These are phyloP conservation scores for Scolecobasidium constrictum DNA, from an alignment of 2,329 filamentous ascomycete genomes.

Conservation along the genomic window DNA sequence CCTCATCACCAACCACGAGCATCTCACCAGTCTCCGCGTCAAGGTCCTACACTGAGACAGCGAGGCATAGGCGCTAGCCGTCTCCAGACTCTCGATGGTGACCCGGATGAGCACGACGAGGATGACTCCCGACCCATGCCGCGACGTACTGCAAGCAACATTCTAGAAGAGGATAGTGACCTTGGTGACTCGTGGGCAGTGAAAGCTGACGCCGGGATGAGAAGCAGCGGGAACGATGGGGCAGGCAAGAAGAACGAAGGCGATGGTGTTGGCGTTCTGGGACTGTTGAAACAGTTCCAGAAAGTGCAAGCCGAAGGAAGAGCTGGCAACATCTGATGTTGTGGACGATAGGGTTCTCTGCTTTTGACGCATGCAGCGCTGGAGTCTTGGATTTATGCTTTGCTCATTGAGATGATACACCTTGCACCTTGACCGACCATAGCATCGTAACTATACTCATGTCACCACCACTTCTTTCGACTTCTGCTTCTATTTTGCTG, in stretches of 20 bases:
- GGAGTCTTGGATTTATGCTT: no score
- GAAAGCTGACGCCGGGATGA: constrained; percentile 22
- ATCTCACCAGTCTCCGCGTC: constrained; percentile 26
- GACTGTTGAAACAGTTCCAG: constrained; percentile 58
- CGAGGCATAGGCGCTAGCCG: constrained; percentile 8
- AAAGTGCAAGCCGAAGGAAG: constrained; percentile 45
- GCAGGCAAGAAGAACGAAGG: constrained; percentile 35
- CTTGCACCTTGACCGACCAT: background rate
- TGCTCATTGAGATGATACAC: background rate
- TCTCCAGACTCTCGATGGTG: constrained; percentile 13
- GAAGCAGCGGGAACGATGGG: constrained; percentile 31
- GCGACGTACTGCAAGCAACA: constrained; percentile 29
- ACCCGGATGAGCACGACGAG: constrained; percentile 11
- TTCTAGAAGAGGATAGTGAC: constrained; percentile 44
- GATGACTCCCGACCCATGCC: constrained; percentile 9
- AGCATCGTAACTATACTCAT: background rate
- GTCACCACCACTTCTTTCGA: no score
- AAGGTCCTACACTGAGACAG: constrained; percentile 28
- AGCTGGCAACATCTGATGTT: constrained; percentile 15
- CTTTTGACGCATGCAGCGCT: no score
- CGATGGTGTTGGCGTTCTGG: constrained; percentile 27
- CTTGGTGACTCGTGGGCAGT: constrained; percentile 49
- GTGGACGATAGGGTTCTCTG: background rate
- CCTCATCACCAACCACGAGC: constrained; percentile 60
- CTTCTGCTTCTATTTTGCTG: no score